These are phyloP conservation scores for Suhomyces canberraensis DNA, from an alignment of 805 yeast species.

Conservation along the genomic window DNA sequence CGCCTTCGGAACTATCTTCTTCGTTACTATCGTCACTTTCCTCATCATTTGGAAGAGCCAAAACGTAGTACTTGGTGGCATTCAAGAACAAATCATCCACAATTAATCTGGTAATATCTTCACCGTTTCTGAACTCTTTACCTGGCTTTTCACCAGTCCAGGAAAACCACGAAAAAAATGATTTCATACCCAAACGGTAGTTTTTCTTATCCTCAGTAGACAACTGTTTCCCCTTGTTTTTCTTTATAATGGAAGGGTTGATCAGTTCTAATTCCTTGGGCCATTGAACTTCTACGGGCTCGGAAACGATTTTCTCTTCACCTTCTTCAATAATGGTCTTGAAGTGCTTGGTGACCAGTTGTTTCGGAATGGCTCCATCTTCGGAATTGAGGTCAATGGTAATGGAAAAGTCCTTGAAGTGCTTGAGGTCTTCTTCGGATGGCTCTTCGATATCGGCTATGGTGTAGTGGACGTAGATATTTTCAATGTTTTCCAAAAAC, in stretches of 20 bases:
- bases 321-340: slow-evolving; percentile 47
- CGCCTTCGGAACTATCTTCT: slow-evolving; percentile 44
- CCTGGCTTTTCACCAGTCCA: slow-evolving; percentile 83
- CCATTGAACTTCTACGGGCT: slow-evolving; percentile 61
- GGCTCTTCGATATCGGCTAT: slow-evolving; percentile 25
- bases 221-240: slow-evolving; percentile 33
- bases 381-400: slow-evolving; percentile 50
- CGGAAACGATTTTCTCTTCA: slow-evolving; percentile 53
- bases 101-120: slow-evolving; percentile 67
- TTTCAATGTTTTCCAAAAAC: slow-evolving; percentile 63
- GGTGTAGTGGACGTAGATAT: slow-evolving; percentile 58
- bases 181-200: slow-evolving; percentile 71
- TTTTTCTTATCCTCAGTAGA: slow-evolving; percentile 53
- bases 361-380: slow-evolving; percentile 49
- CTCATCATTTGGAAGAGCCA: slow-evolving; percentile 63
- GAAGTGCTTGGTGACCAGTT: slow-evolving; percentile 60
- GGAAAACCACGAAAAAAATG: slow-evolving; percentile 82
- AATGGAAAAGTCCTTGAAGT: slow-evolving; percentile 56
- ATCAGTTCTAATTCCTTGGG: slow-evolving; percentile 57
- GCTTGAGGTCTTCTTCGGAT: slow-evolving; percentile 22
- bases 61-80: slow-evolving; percentile 78
- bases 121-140: slow-evolving; percentile 76
- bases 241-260: slow-evolving; percentile 51
- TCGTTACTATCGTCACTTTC: slow-evolving; percentile 28
- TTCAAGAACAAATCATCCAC: slow-evolving; percentile 81